Evolutionary conservation across 139 green algal species (phyloP), one percentile per base, ranked within the genome.

Genomic region (Volvox africanus): DNA sequence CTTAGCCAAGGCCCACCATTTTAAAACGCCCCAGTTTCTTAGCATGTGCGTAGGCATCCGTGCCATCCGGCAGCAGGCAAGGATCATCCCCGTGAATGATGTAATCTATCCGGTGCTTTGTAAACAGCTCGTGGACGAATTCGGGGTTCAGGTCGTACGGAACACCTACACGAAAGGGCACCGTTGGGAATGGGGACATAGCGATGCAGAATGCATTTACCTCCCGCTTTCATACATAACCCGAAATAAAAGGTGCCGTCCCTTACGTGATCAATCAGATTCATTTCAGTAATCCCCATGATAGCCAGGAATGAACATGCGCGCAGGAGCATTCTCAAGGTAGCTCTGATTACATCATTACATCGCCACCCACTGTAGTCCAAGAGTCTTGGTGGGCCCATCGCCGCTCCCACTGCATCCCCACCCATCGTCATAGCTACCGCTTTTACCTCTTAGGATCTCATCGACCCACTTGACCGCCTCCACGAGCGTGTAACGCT

Each of bases 11-110:
- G 1, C 32, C 76, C 90, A 96, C 95, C 95, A 98, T 96, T 5
- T 95, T 92, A 95, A 99, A 99, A 16, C 97, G 94, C 0, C 98
- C 98, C 86, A 97, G 93, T 88, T 96, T 94, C 94, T 99, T 99
- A 67, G 97, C 97, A 73, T 98, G 93, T 55, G 95, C 98, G 93
- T 99, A 99, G 0, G 98, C 98, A 91, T 99, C 98, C 6, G 97
- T 98, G 88, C 98, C 98, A 88, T 99, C 98, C 21, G 98, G 98
- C 86, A 99, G 94, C 65, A 99, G 85, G 95, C 98, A 99, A 80
- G 98, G 98, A 94, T 99, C 98, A 93, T 99, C 98, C 0, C 98
- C 98, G 92, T 99, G 98, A 28, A 99, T 96, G 89, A 99, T 97
- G 94, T 99, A 99, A 94, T 99, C 98, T 75, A 99, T 99, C n/a